Evolutionary conservation across 768 basidiomycete genomes (phyloP).

Genomic region (Lanmaoa rubissima): DNA sequence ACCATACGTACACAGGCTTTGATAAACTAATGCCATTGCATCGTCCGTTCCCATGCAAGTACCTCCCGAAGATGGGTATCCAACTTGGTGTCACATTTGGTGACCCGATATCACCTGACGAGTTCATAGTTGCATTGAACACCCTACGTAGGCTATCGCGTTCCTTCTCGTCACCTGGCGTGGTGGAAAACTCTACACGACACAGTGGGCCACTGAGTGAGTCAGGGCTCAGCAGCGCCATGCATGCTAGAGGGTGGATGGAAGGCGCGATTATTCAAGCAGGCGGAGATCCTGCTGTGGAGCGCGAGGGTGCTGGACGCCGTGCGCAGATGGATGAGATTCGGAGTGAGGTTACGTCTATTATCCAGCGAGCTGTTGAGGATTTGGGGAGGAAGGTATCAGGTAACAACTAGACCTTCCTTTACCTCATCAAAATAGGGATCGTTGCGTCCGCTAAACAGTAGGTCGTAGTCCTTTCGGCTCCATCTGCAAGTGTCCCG

Average conservation of each 20-base stretch:
- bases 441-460: background rate
- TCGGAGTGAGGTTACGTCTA: constrained; percentile 53
- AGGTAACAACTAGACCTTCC: constrained; percentile 33
- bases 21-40: constrained; percentile 90
- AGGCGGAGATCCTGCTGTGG: constrained; percentile 1
- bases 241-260: constrained; percentile 15
- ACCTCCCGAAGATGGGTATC: constrained; percentile 59
- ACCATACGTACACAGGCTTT: constrained; percentile 49
- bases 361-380: constrained; percentile 54
- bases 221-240: background rate
- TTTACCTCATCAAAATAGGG: background rate
- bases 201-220: background rate
- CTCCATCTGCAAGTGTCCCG: background rate
- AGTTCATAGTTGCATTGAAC: constrained; percentile 30
- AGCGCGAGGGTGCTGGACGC: constrained; percentile 3
- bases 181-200: background rate
- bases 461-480: background rate
- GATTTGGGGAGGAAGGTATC: constrained; percentile 50
- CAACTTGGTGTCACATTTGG: constrained; percentile 79
- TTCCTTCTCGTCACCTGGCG: background rate
- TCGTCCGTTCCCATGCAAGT: constrained; percentile 71
- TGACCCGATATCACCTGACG: constrained; percentile 54
- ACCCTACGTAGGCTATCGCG: background rate
- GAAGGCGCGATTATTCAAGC: constrained; percentile 1
- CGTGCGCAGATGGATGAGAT: constrained; percentile 36